Evolutionary conservation across 169 alveolate genomes (phyloP).

Genomic region (Eimeria praecox): DNA sequence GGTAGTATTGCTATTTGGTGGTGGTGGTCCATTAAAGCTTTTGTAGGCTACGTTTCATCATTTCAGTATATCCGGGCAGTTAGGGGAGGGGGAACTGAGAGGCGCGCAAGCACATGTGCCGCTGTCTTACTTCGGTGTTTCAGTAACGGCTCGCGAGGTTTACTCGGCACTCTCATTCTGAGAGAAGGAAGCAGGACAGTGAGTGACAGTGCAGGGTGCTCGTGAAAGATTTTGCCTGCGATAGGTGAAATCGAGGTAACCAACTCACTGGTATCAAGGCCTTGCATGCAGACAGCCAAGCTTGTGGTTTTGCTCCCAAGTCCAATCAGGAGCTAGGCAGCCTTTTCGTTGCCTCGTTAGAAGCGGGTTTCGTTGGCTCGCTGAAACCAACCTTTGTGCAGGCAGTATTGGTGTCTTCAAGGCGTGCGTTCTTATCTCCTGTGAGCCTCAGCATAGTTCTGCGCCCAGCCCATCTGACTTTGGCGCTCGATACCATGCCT

Average conservation of each 20-base stretch:
- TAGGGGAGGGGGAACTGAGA: neutral
- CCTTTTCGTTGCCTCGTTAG: neutral
- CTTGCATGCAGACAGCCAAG: neutral
- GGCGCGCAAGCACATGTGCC: neutral
- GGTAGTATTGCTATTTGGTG: neutral
- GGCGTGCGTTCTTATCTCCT: neutral
- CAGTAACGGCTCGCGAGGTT: neutral
- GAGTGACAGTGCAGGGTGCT: neutral
- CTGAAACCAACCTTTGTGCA: neutral
- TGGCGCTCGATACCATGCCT: neutral
- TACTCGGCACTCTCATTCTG: neutral
- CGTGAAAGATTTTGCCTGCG: neutral
- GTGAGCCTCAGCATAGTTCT: neutral
- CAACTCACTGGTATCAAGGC: constrained; percentile 23
- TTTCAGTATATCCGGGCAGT: neutral
- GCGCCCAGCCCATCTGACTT: neutral
- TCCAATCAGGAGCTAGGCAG: neutral
- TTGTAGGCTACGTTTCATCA: neutral
- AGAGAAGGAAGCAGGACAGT: neutral
- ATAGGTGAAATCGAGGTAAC: neutral
- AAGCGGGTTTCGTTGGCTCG: neutral
- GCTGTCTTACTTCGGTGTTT: neutral
- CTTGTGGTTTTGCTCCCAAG: neutral
- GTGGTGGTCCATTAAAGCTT: neutral
- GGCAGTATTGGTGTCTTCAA: neutral